Base-by-base conservation (phyloP, 495 filamentous ascomycete genomes). In the Aspergillus coremiiformis region DNA sequence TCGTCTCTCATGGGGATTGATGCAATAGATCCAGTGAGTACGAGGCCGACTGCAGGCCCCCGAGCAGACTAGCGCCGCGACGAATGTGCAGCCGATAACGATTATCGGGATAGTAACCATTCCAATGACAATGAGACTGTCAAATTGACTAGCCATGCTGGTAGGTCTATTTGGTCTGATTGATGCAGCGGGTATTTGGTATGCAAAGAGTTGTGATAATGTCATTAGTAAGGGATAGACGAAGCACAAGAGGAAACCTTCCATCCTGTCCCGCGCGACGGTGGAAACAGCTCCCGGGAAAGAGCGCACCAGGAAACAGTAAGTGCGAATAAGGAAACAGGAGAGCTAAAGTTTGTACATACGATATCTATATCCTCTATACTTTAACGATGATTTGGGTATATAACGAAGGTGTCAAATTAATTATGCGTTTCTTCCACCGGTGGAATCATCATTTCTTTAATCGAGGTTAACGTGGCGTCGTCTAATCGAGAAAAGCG, bases 401-500 rank as follows among this genome's bases (percentile, higher is more conserved):
- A 41, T 41, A 41, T 20, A 35, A 19, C 6, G n/a, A 20, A 53
- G 24, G 33, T 3, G 14, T 22, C 23, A 12, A 39, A 20, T 51
- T 60, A 59, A 50, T 62, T 57, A 58, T 55, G 58, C 51, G 56
- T 56, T 30, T 57, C 58, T 43, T 77, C 74, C 44, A 79, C 54
- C 46, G 76, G 78, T 42, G 78, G 73, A 44, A 75, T 64, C 27
- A 87, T 75, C 51, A 77, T 83, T 39, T 83, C 77, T 59, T 83
- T 87, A 32, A 83, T 64, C 4, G 71, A 73, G 19, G 70, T 71
- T 32, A 86, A 56, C 14, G 81, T 77, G n/a, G 74, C 66, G 7
- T 80, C 72, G 39, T 86, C 84, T 67, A 88, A 67, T 26, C 76
- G 79, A 20, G 83, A 69, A 60, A 90, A 90, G 22, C 80, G 80